These are phyloP conservation scores for Arthrobotrys musiformis DNA, from an alignment of 2,329 filamentous ascomycete species.

Conservation along the genomic window DNA sequence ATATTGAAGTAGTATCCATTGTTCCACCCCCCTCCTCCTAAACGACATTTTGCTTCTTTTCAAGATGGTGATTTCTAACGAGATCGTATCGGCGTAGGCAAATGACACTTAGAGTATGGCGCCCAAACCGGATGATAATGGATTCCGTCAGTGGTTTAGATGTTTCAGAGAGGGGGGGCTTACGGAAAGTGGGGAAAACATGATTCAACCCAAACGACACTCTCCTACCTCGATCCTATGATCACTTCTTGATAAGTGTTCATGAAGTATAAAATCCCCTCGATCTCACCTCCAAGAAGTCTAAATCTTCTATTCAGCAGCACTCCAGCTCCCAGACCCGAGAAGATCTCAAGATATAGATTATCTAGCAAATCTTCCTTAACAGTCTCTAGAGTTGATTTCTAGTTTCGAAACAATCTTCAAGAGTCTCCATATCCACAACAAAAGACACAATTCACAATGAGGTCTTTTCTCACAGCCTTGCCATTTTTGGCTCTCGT, in stretches of 20 bases:
- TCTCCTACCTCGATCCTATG: constrained; percentile 4
- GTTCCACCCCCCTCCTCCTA: not conserved
- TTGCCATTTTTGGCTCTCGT: constrained; percentile 43
- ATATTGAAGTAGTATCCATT: constrained; percentile 20
- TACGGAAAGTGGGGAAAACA: constrained; percentile 23
- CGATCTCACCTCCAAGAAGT: constrained; percentile 32
- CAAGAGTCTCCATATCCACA: not conserved
- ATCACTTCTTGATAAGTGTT: not conserved
- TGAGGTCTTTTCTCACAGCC: constrained; percentile 38
- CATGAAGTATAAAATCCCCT: constrained; percentile 50
- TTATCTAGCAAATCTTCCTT: not conserved
- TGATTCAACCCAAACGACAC: not conserved
- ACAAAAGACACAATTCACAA: constrained; percentile 11
- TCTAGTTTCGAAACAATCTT: not conserved
- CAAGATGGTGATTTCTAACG: not conserved
- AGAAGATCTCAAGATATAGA: not conserved
- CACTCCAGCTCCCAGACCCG: constrained; percentile 26
- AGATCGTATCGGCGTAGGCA: constrained; percentile 27
- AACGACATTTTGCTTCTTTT: constrained; percentile 36
- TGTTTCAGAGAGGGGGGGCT: not conserved
- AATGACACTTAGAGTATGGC: constrained; percentile 13
- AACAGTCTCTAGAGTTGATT: not conserved
- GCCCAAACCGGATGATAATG: not conserved
- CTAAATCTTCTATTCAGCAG: constrained; percentile 32
- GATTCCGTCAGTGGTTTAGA: constrained; percentile 9